These are phyloP conservation scores for Vitis cinerea DNA, from an alignment of 164 flowering plant species.

Conservation along the genomic window DNA sequence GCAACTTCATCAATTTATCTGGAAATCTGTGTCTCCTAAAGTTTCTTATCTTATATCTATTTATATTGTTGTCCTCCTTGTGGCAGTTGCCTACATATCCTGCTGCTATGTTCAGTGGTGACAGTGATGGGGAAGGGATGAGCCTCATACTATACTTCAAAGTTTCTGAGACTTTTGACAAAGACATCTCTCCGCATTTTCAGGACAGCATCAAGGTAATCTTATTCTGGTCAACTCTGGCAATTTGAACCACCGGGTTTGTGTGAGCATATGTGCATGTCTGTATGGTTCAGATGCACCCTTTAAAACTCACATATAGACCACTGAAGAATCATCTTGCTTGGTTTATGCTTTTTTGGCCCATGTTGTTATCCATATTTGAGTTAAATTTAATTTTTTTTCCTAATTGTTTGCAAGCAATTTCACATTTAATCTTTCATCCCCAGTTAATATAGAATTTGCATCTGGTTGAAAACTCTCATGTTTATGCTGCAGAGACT, in stretches of 20 bases:
- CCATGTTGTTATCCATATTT: neutral
- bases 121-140: conserved; percentile 90
- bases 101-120: conserved; percentile 85
- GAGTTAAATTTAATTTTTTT: neutral
- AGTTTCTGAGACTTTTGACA: conserved; percentile 67
- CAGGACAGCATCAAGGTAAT: conserved; percentile 75
- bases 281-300: too few species aligned
- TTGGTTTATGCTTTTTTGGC: neutral
- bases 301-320: too few species aligned
- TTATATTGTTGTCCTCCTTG: conserved; percentile 1
- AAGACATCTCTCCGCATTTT: conserved; percentile 57
- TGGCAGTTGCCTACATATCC: conserved; percentile 89
- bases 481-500: conserved; percentile 53
- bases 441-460: neutral
- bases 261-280: neutral
- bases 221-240: neutral
- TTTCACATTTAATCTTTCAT: too few species aligned
- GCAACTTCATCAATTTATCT: too few species aligned
- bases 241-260: neutral
- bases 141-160: conserved; percentile 86
- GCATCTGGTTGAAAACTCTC: neutral
- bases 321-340: too few species aligned
- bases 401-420: too few species aligned
- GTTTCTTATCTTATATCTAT: too few species aligned
- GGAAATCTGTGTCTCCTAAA: too few species aligned